A percentile compares a stretch with the other conserved stretches of the same genome.
Conservation (phyloP, 2,329 filamentous ascomycete species). For the Sclerotinia glacialis region DNA sequence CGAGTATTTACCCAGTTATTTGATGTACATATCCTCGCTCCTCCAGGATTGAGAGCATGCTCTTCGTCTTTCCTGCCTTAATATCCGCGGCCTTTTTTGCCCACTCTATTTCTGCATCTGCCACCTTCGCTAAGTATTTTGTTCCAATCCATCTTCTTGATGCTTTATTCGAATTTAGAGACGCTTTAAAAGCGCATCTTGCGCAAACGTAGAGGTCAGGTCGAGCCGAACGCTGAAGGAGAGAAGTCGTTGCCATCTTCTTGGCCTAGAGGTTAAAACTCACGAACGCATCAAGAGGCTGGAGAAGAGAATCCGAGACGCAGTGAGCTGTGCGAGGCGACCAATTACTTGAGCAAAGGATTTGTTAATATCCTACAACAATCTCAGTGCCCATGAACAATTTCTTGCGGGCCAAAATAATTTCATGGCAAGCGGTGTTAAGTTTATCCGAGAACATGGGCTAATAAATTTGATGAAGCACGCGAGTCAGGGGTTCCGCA, state of each 20-base stretch:
- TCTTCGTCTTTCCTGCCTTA: constrained; percentile 47
- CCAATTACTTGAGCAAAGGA: not conserved
- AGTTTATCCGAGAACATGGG: not conserved
- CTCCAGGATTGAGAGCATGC: constrained; percentile 63
- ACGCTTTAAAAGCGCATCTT: constrained; percentile 34
- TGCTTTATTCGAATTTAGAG: constrained; percentile 20
- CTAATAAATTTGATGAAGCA: not conserved
- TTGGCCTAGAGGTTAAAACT: not conserved
- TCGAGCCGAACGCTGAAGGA: constrained; percentile 32
- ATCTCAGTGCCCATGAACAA: not conserved
- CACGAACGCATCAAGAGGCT: not conserved
- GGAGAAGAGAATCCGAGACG: not conserved
- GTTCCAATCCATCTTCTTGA: constrained; percentile 35
- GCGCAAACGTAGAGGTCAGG: constrained; percentile 36
- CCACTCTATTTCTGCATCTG: constrained; percentile 46
- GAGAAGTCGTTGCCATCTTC: constrained; percentile 35
- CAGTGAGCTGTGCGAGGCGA: not conserved
- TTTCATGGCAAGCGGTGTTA: constrained; percentile 1
- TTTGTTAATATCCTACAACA: not conserved
- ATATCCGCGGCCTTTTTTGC: constrained; percentile 48
- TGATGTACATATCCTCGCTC: constrained; percentile 73
- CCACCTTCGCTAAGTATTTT: constrained; percentile 41
- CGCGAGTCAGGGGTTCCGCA: not conserved
- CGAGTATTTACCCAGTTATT: constrained; percentile 61
- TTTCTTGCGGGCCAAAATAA: constrained; percentile 12